phyloP scores from a whole-genome alignment of 2,329 filamentous ascomycete genomes.

The Cryphonectria parasitica region DNA sequence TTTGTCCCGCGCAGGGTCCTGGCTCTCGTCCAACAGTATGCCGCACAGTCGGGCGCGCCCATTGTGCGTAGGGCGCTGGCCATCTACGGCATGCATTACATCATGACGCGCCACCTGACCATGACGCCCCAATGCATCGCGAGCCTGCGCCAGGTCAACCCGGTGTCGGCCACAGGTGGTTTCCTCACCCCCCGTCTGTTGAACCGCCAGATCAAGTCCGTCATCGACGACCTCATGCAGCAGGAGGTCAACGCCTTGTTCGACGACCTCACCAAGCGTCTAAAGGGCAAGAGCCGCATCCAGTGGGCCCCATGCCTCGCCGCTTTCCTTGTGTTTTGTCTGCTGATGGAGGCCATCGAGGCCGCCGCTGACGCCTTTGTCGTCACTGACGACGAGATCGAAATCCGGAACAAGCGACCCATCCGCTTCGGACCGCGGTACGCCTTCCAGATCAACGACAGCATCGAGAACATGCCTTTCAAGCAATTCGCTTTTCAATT shows the following conservation, averaged over 20 bases:
- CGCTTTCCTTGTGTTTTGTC: slow-evolving; percentile 59
- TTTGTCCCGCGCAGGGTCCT: slow-evolving; percentile 52
- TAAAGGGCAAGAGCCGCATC: slow-evolving; percentile 56
- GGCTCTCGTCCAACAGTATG: slow-evolving; percentile 52
- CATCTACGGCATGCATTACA: slow-evolving; percentile 61
- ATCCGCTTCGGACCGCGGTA: slow-evolving; percentile 46
- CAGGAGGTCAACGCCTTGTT: slow-evolving; percentile 57
- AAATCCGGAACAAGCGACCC: slow-evolving; percentile 43
- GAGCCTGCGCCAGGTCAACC: slow-evolving; percentile 45
- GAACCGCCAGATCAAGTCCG: slow-evolving; percentile 59
- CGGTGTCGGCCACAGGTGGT: slow-evolving; percentile 48
- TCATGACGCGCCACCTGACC: slow-evolving; percentile 59
- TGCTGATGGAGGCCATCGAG: slow-evolving; percentile 63
- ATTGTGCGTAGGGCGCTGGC: slow-evolving; percentile 58
- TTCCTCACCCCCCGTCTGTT: slow-evolving; percentile 58
- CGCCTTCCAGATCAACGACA: slow-evolving; percentile 51
- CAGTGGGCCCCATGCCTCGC: slow-evolving; percentile 63
- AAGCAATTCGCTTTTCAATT: slow-evolving; percentile 65
- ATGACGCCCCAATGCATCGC: slow-evolving; percentile 50
- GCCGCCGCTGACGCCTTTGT: slow-evolving; percentile 57
- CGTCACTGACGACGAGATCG: slow-evolving; percentile 55
- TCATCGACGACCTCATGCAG: slow-evolving; percentile 59
- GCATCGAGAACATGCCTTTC: slow-evolving; percentile 63
- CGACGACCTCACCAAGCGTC: slow-evolving; percentile 54
- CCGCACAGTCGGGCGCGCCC: slow-evolving; percentile 48